These are phyloP conservation scores for Eremochloa ophiuroides DNA, from an alignment of 176 grass and related monocot species.

Conservation along the genomic window DNA sequence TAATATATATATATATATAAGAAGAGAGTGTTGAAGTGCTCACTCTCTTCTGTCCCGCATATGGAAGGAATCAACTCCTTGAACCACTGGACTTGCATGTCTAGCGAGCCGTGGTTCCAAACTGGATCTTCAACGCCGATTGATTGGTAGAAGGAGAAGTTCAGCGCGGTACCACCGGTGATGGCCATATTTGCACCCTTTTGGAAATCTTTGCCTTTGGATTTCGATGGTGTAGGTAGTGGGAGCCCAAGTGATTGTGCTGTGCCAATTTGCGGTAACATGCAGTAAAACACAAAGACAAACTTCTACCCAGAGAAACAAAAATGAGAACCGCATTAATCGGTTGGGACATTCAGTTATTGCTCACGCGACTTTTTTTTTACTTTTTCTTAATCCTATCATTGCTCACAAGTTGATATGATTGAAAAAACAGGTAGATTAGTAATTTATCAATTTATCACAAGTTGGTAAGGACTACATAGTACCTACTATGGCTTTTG, in stretches of 20 bases:
- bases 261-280: not conserved
- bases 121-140: not conserved
- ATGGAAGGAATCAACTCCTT: slow-evolving; percentile 38
- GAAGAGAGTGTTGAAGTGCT: not conserved
- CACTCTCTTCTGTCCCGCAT: slow-evolving; percentile 28
- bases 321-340: no score
- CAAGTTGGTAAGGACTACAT: no score
- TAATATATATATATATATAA: no score
- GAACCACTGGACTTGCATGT: slow-evolving; percentile 41
- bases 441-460: no score
- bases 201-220: slow-evolving; percentile 23
- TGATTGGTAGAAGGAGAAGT: slow-evolving; percentile 34
- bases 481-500: no score
- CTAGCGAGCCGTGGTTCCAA: slow-evolving; percentile 33
- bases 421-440: no score
- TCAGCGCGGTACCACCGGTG: slow-evolving; percentile 35
- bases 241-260: slow-evolving; percentile 43
- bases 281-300: not conserved
- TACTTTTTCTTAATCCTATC: no score
- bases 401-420: no score
- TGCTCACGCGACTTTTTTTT: no score
- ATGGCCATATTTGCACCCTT: slow-evolving; percentile 44
- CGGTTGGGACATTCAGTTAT: no score
- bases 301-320: not conserved
- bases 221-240: slow-evolving; percentile 32